phyloP scores from a whole-genome alignment of 164 flowering plant genomes.

The Stephania japonica region DNA sequence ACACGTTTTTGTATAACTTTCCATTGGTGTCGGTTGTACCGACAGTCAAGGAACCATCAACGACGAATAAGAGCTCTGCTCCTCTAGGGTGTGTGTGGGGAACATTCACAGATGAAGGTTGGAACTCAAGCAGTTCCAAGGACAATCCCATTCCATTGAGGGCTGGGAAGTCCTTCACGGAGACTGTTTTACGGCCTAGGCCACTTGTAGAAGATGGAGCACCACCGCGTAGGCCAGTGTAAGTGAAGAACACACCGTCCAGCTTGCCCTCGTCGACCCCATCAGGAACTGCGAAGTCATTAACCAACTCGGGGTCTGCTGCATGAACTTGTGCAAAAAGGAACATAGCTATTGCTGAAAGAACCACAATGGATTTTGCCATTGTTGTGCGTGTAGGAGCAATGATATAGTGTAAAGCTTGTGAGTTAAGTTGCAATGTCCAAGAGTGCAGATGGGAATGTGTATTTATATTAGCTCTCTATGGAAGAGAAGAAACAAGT shows the following conservation, averaged over 20 bases:
- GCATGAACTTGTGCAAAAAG: constrained; percentile 1
- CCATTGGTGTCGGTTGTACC: constrained; percentile 11
- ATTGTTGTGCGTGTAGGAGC: background rate
- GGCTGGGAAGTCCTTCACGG: constrained; percentile 15
- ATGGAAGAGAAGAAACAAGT: background rate
- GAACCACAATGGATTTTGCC: constrained; percentile 5
- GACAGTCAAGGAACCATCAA: constrained; percentile 14
- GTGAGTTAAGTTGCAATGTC: background rate
- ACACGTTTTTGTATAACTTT: constrained; percentile 12
- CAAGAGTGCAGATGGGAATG: background rate
- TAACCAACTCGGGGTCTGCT: constrained; percentile 7
- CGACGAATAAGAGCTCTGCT: constrained; percentile 10
- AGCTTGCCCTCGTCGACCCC: constrained; percentile 11
- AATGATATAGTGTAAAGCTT: background rate
- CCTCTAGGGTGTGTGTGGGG: constrained; percentile 19
- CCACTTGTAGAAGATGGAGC: background rate
- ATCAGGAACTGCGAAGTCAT: constrained; percentile 8
- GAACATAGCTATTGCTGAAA: constrained; percentile 2
- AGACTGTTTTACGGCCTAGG: constrained; percentile 6
- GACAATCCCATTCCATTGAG: constrained; percentile 16
- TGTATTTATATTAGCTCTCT: background rate
- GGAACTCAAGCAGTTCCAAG: constrained; percentile 12
- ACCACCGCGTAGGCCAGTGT: constrained; percentile 14
- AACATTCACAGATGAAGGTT: constrained; percentile 5
- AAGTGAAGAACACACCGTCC: constrained; percentile 17